phyloP scores from a whole-genome alignment of 371 early-diverging fungal genomes.

The Saksenaea vasiformis region DNA sequence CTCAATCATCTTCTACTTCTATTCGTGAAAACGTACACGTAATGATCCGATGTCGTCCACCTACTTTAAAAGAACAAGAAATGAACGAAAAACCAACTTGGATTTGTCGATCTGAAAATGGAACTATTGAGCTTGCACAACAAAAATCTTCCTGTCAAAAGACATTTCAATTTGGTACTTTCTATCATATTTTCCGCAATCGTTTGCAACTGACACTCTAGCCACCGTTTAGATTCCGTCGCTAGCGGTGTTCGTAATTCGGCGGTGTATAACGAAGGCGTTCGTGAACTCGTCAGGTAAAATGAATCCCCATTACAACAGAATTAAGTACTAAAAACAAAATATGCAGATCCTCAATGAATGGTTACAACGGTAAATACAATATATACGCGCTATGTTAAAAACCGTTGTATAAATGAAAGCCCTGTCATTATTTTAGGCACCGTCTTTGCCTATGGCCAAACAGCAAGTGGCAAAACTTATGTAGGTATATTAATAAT shows the following conservation, averaged over 20 bases:
- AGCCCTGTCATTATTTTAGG: conserved; percentile 37
- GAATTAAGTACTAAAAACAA: not conserved
- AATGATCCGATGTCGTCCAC: conserved; percentile 43
- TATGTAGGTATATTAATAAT: conserved; percentile 44
- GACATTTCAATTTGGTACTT: conserved; percentile 16
- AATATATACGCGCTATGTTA: not conserved
- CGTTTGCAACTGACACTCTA: not conserved
- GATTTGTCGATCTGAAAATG: conserved; percentile 20
- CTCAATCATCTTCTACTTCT: not conserved
- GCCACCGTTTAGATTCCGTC: conserved; percentile 10
- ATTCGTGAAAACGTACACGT: conserved; percentile 42
- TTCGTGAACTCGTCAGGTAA: conserved; percentile 38
- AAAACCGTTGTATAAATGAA: not conserved
- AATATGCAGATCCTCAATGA: conserved; percentile 10
- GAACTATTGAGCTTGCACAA: conserved; percentile 9
- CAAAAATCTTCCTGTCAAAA: not conserved
- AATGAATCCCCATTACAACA: not conserved
- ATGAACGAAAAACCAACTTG: conserved; percentile 23
- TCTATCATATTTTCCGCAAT: not conserved
- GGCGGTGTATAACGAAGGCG: conserved; percentile 31
- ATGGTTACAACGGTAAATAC: conserved; percentile 21
- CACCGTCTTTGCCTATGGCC: conserved; percentile 95
- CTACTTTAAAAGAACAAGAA: conserved; percentile 23
- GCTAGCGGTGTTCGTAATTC: conserved; percentile 22
- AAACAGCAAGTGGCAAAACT: conserved; percentile 97